Base-by-base conservation (phyloP, 176 grass and related monocot species). In the Musa acuminata region DNA sequence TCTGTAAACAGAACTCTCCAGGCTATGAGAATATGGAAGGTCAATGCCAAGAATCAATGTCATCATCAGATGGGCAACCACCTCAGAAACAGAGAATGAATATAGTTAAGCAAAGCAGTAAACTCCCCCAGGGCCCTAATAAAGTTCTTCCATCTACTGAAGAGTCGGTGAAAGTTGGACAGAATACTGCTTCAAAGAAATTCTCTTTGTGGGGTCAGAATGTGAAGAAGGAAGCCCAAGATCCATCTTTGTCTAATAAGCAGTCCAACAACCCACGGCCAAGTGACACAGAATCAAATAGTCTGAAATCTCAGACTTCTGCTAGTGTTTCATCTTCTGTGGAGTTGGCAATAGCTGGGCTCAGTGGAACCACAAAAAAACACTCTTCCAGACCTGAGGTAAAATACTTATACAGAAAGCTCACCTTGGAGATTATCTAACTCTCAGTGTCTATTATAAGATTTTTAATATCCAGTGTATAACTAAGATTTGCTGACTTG, bases 361-460 rank as follows among this genome's bases (percentile, higher is more conserved):
- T 17, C n/a, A 23, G 3, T 53, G 43, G n/a, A 52, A 3, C 11
- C n/a, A 50, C 53, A 51, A 79, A 71, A 54, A 66, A 53, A 35
- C 10, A 23, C 35, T 80, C 77, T 79, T 80, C 35, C 73, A 83
- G 58, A 75, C 66, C 81, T 27, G 86, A 88, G 86, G 86, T 92
- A 85, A 73, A 10, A 66, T 1, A 19, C 62, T 12, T 9, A 24
- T 64, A 6, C 13, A 0, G 14, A 14, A 23, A 27, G 16, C 12
- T 21, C 27, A 29, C 27, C 27, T 29, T 29, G 27, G 27, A 29
- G 27, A 29, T 29, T 29, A 29, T 29, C 27, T 29, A 29, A 29
- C 27, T 29, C 27, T 29, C 27, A 29, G 2, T 29, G 27, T 29
- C 27, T 29, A 2, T 29, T 3, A 29, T 29, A 29, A 29, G 27